Evolutionary conservation across 1,284 basidiomycete species (phyloP), one percentile per base, ranked within the genome.

Genomic region (Afroboletus lepidellus): DNA sequence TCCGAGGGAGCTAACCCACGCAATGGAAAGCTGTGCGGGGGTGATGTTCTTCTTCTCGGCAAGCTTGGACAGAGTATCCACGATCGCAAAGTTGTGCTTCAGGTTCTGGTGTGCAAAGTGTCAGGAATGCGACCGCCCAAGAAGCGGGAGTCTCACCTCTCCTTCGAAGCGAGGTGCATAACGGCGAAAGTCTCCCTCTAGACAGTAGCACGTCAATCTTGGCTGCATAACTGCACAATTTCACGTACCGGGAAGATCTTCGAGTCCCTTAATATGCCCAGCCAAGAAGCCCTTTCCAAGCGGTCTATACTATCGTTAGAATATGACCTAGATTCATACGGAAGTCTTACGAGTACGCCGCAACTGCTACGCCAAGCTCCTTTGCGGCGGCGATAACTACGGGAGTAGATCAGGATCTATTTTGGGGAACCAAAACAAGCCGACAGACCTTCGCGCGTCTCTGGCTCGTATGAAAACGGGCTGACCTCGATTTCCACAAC

Each of bases 261-360:
- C 72, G 5, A 60, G 62, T 16, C 63, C 69, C 60, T 77, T 77
- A 60, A 77, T 75, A 36, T 69, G 67, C 12, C 83, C 80, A 0
- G 77, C 75, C 18, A 88, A 66, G 62, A 86, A 77, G 1, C 85
- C 85, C 41, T 73, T 70, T 9, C 81, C 83, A 15, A 85, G 74
- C 0, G 83, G 84, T 3, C 75, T 77, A 23, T 4, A 21, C 36
- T 12, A 37, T 37, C 18, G 20, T 37, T 12, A 37, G 11, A 20
- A 20, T 21, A 21, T 9, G 36, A 11, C 12, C 18, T 4, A 9
- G 51, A n/a, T 41, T 20, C 11, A 20, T 15, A 46, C 4, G n/a
- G 30, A 5, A 11, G 27, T 58, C 70, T 34, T 45, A 75, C 62
- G 76, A 78, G 62, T 87, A 87, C 25, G 77, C 80, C 11, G 78